Evolutionary conservation across 2,329 filamentous ascomycete species (phyloP).

Genomic region (Phialocephala subalpina): DNA sequence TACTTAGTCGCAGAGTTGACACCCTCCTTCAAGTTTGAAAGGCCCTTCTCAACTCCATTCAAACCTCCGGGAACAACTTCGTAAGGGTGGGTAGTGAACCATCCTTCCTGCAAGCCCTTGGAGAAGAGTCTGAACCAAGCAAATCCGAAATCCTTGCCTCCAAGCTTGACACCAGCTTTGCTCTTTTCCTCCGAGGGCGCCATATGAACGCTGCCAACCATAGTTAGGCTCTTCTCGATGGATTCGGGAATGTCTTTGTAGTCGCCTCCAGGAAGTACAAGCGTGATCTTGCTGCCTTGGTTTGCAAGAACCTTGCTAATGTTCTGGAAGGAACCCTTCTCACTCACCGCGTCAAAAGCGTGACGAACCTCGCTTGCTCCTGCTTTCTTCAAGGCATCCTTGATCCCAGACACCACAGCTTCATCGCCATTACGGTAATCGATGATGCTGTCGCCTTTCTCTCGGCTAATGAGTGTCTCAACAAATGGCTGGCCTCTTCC

Average conservation of each 20-base stretch:
- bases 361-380: constrained; percentile 36
- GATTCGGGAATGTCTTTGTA: constrained; percentile 46
- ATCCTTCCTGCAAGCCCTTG: constrained; percentile 56
- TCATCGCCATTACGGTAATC: constrained; percentile 62
- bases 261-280: constrained; percentile 52
- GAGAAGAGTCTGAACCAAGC: constrained; percentile 38
- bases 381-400: constrained; percentile 38
- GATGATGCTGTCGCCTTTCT: constrained; percentile 61
- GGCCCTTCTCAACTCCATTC: constrained; percentile 55
- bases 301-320: constrained; percentile 37
- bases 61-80: constrained; percentile 60
- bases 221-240: constrained; percentile 32
- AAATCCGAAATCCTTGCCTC: constrained; percentile 38
- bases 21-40: constrained; percentile 64
- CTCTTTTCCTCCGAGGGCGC: constrained; percentile 24
- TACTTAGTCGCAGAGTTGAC: constrained; percentile 71
- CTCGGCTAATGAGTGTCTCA: constrained; percentile 54
- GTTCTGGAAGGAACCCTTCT: constrained; percentile 40
- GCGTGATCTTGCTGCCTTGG: constrained; percentile 45
- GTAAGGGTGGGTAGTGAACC: constrained; percentile 57
- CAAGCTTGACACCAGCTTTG: constrained; percentile 34
- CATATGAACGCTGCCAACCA: constrained; percentile 36
- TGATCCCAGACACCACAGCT: constrained; percentile 46
- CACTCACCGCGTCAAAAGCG: constrained; percentile 41
- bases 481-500: constrained; percentile 57